Evolutionary conservation across 1,284 basidiomycete genomes (phyloP).

Genomic region (Sporisorium reilianum): DNA sequence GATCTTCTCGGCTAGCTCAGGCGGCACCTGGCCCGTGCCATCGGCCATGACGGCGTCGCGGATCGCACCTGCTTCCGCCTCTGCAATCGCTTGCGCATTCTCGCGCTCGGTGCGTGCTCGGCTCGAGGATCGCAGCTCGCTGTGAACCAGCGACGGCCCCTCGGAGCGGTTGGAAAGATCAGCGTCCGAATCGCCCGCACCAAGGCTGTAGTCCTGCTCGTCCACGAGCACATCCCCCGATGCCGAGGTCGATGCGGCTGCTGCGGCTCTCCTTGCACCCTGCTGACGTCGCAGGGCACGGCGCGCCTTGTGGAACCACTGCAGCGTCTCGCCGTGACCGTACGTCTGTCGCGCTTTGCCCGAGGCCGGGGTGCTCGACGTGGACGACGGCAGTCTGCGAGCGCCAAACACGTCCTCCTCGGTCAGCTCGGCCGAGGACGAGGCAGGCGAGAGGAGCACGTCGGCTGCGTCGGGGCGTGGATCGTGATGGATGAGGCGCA

Average conservation of each 20-base stretch:
- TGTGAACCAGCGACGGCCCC: conserved; percentile 19
- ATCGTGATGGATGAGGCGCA: conserved; percentile 55
- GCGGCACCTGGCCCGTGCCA: conserved; percentile 40
- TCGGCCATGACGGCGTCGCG: conserved; percentile 56
- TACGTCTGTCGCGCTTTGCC: conserved; percentile 31
- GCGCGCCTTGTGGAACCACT: conserved; percentile 58
- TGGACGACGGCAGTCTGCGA: conserved; percentile 18
- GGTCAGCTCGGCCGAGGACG: conserved; percentile 19
- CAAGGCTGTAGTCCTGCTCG: conserved; percentile 18
- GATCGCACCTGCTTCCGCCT: conserved; percentile 50
- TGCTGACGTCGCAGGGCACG: conserved; percentile 45
- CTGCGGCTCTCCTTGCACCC: conserved; percentile 24
- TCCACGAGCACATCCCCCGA: conserved; percentile 13
- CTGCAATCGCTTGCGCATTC: conserved; percentile 42
- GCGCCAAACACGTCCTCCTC: conserved; percentile 28
- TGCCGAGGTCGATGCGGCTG: conserved; percentile 2
- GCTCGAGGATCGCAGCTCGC: conserved; percentile 19
- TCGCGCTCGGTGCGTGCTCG: conserved; percentile 20
- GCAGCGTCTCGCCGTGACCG: conserved; percentile 44
- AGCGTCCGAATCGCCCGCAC: conserved; percentile 36
- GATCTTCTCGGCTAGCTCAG: conserved; percentile 38
- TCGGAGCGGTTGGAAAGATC: conserved; percentile 42
- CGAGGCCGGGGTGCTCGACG: conserved; percentile 18
- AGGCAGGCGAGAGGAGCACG: conserved; percentile 33
- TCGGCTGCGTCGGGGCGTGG: conserved; percentile 50